These are phyloP conservation scores for Phytophthora megakarya DNA, from an alignment of 352 stramenopile species.

Conservation along the genomic window DNA sequence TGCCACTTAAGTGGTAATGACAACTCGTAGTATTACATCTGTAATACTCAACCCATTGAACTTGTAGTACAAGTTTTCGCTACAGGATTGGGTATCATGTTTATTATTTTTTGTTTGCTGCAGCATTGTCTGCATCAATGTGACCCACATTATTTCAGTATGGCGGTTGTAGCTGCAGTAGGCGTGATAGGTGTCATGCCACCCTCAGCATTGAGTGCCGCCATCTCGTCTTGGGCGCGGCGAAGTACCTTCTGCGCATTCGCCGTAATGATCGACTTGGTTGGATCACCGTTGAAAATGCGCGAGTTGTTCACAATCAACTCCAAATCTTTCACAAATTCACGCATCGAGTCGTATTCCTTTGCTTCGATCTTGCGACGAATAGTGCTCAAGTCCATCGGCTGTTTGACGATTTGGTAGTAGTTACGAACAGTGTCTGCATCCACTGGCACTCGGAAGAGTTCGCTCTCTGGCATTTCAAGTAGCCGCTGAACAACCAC, in stretches of 20 bases:
- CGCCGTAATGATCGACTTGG: constrained; percentile 71
- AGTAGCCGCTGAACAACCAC: constrained; percentile 69
- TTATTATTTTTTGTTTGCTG: constrained; percentile 11
- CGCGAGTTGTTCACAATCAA: constrained; percentile 88
- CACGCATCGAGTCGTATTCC: constrained; percentile 82
- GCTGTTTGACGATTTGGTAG: constrained; percentile 86
- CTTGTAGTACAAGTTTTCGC: constrained; percentile 9
- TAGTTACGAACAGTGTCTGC: constrained; percentile 69
- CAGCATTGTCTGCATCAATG: not conserved
- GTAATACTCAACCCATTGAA: not conserved
- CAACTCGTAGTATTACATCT: too few relatives aligned
- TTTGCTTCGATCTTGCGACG: constrained; percentile 65
- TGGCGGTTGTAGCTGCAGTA: constrained; percentile 25
- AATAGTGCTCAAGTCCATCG: constrained; percentile 80
- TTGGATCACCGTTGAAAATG: constrained; percentile 78
- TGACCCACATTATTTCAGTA: constrained; percentile 21
- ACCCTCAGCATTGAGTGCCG: constrained; percentile 62
- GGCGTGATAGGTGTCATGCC: constrained; percentile 42
- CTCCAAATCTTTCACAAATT: constrained; percentile 88
- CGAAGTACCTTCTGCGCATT: constrained; percentile 82
- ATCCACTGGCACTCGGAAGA: constrained; percentile 77
- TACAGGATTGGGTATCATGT: not conserved
- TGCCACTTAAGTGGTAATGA: too few relatives aligned
- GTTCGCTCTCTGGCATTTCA: constrained; percentile 78
- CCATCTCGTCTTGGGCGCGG: constrained; percentile 75